Evolutionary conservation across 768 basidiomycete species (phyloP).

Genomic region (Lentinus brumalis): DNA sequence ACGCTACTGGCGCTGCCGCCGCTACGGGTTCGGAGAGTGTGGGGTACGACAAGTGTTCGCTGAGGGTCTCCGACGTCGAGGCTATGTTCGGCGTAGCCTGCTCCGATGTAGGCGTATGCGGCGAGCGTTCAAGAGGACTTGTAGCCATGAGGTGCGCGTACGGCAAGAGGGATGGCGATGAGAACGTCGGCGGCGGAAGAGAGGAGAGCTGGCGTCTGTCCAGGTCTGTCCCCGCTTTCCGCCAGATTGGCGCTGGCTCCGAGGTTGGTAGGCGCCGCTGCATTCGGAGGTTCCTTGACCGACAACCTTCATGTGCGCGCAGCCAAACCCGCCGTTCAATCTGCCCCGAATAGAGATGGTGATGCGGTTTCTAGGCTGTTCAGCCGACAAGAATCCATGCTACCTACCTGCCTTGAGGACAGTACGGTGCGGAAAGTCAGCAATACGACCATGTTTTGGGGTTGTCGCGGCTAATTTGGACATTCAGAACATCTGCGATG

Average conservation of each 20-base stretch:
- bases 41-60: slow-evolving; percentile 32
- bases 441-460: background rate
- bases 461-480: too few relatives aligned
- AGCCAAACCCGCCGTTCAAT: background rate
- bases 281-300: background rate
- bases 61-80: slow-evolving; percentile 3
- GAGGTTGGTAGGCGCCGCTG: background rate
- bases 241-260: background rate
- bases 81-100: background rate
- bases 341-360: background rate
- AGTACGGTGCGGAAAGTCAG: background rate
- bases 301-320: background rate
- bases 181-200: background rate
- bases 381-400: too few relatives aligned
- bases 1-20: slow-evolving; percentile 13
- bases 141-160: slow-evolving; percentile 5
- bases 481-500: too few relatives aligned
- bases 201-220: background rate
- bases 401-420: too few relatives aligned
- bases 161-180: background rate
- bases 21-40: slow-evolving; percentile 16
- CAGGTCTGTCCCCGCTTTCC: background rate
- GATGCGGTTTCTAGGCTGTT: too few relatives aligned
- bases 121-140: background rate
- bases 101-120: background rate